Evolutionary conservation across 257 asterid genomes (phyloP).

Genomic region (Solanum chaucha): DNA sequence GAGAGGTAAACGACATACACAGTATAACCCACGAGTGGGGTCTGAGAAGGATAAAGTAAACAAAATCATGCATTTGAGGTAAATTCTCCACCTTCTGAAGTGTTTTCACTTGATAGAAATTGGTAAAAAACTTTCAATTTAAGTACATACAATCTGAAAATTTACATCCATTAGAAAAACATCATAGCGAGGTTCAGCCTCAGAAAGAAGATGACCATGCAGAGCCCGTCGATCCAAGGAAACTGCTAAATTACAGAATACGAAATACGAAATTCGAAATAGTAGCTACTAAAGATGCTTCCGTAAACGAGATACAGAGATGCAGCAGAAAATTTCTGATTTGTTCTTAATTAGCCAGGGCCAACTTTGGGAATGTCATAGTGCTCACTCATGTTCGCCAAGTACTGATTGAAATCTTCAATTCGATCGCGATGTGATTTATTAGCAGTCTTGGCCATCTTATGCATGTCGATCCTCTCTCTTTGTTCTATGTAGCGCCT

Average conservation of each 20-base stretch:
- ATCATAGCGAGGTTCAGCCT: background rate
- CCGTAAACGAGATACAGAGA: background rate
- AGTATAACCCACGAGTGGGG: background rate
- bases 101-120: background rate
- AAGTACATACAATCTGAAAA: background rate
- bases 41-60: background rate
- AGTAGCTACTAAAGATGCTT: background rate
- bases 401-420: constrained; percentile 90
- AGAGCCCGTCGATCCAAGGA: background rate
- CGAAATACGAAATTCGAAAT: background rate
- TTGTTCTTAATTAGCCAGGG: constrained; percentile 45
- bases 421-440: constrained; percentile 95
- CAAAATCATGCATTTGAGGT: background rate
- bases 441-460: constrained; percentile 78
- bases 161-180: background rate
- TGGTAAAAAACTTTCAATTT: background rate
- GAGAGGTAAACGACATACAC: background rate
- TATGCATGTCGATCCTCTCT: constrained; percentile 50
- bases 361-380: constrained; percentile 97
- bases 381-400: constrained; percentile 98
- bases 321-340: background rate
- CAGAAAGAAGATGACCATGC: background rate
- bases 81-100: background rate
- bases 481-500: constrained; percentile 88
- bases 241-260: background rate